Conservation (phyloP, 805 yeast genomes). For the Dipodascopsis uninucleata region DNA sequence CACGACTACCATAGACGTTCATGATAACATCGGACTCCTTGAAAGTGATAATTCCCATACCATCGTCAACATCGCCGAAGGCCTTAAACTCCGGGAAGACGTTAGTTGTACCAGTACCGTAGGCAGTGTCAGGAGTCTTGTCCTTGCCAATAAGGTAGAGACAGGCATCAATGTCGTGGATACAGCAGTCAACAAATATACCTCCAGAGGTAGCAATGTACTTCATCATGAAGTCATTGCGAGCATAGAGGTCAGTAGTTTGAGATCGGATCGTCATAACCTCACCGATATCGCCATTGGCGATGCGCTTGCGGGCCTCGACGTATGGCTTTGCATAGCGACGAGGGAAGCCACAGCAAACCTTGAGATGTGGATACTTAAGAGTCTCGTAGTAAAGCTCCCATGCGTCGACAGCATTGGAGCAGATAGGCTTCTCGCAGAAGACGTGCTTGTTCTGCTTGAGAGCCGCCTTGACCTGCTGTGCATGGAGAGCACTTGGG, state of each 20-base stretch:
- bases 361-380: constrained; percentile 23
- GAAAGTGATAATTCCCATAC: constrained; percentile 26
- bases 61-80: constrained; percentile 30
- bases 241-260: constrained; percentile 21
- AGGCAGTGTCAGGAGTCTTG: constrained; percentile 21
- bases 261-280: constrained; percentile 25
- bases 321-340: constrained; percentile 22
- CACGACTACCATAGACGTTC: constrained; percentile 26
- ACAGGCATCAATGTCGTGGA: constrained; percentile 30
- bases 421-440: constrained; percentile 26
- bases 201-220: constrained; percentile 31
- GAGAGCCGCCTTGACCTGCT: constrained; percentile 23
- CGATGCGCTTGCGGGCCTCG: constrained; percentile 24
- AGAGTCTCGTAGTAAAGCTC: constrained; percentile 15
- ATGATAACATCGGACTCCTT: constrained; percentile 16
- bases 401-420: constrained; percentile 25
- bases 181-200: constrained; percentile 29
- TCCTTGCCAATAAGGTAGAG: constrained; percentile 27
- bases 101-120: constrained; percentile 26
- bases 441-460: constrained; percentile 24
- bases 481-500: constrained; percentile 20
- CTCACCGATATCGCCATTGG: constrained; percentile 26
- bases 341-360: constrained; percentile 28
- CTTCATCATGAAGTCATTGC: constrained; percentile 21
- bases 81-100: constrained; percentile 27